A percentile compares a stretch with the other conserved stretches of the same genome.
Evolutionary conservation across 352 stramenopile species (phyloP).

Genomic region (Phytophthora macrochlamydospora): DNA sequence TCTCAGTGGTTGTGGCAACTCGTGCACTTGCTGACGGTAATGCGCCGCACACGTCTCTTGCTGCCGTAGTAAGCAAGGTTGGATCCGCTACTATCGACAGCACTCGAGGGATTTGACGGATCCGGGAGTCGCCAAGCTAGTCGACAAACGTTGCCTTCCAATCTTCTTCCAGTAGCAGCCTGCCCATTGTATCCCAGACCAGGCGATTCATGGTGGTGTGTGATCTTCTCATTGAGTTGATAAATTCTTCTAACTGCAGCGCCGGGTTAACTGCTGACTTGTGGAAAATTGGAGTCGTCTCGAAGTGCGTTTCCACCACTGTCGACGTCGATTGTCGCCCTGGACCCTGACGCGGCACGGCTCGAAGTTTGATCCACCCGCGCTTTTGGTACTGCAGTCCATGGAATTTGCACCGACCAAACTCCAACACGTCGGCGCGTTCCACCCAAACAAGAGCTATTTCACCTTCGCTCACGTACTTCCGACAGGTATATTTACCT

Average conservation of each 20-base stretch:
- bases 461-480: slow-evolving; percentile 29
- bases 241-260: slow-evolving; percentile 21
- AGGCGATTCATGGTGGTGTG: slow-evolving; percentile 23
- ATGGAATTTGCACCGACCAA: slow-evolving; percentile 27
- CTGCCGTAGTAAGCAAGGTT: too few relatives aligned
- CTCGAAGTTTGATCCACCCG: slow-evolving; percentile 20
- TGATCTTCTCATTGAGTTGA: slow-evolving; percentile 26
- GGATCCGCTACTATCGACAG: too few relatives aligned
- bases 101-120: neutral
- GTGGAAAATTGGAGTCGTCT: slow-evolving; percentile 47
- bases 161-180: slow-evolving; percentile 39
- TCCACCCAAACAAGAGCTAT: slow-evolving; percentile 42
- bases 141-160: slow-evolving; percentile 27
- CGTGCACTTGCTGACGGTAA: too few relatives aligned
- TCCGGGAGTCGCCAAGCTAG: neutral
- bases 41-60: too few relatives aligned
- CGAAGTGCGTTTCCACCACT: slow-evolving; percentile 45
- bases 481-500: slow-evolving; percentile 44
- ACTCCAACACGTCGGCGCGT: slow-evolving; percentile 31
- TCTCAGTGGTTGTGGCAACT: too few relatives aligned
- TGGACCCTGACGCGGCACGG: slow-evolving; percentile 1
- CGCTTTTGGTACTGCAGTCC: slow-evolving; percentile 40
- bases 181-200: slow-evolving; percentile 26
- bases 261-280: slow-evolving; percentile 33
- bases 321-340: slow-evolving; percentile 15